A percentile compares a stretch with the other conserved stretches of the same genome.
Evolutionary conservation across 2,329 filamentous ascomycete species (phyloP).

Genomic region (Scorias spongiosa): DNA sequence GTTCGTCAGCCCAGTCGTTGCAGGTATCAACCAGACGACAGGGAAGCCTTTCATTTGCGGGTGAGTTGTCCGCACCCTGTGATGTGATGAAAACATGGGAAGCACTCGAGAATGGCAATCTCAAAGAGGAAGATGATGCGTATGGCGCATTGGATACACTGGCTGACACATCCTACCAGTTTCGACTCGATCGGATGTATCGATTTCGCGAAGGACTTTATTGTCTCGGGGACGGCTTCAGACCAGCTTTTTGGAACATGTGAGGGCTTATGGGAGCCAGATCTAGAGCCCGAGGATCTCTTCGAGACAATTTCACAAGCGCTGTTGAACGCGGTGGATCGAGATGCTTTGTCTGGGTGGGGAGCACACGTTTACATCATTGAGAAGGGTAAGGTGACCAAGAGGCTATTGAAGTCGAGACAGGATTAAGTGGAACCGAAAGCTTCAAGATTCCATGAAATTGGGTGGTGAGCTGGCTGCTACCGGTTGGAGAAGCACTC

Average conservation of each 20-base stretch:
- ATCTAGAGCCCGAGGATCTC: constrained; percentile 85
- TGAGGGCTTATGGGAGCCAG: constrained; percentile 93
- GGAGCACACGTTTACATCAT: constrained; percentile 98
- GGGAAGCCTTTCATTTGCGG: constrained; percentile 96
- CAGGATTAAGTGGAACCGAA: constrained; percentile 45
- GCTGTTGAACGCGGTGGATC: constrained; percentile 85
- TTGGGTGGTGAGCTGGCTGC: too few species aligned
- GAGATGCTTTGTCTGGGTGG: constrained; percentile 94
- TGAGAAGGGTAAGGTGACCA: constrained; percentile 99
- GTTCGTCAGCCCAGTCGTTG: constrained; percentile 90
- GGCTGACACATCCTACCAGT: constrained; percentile 5
- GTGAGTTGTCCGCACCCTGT: constrained; percentile 8
- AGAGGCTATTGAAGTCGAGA: constrained; percentile 93
- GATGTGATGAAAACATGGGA: not conserved
- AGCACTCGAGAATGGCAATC: not conserved
- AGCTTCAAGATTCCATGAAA: too few species aligned
- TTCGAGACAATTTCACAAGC: constrained; percentile 98
- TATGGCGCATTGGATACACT: too few species aligned
- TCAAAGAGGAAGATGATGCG: too few species aligned
- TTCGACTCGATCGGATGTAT: constrained; percentile 99
- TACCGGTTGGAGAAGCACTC: too few species aligned
- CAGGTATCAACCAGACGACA: constrained; percentile 85
- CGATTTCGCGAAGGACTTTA: constrained; percentile 99
- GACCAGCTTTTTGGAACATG: constrained; percentile 99
- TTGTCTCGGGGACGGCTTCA: constrained; percentile 87